Base-by-base conservation (phyloP, 139 green algal genomes). In the Volvox africanus region DNA sequence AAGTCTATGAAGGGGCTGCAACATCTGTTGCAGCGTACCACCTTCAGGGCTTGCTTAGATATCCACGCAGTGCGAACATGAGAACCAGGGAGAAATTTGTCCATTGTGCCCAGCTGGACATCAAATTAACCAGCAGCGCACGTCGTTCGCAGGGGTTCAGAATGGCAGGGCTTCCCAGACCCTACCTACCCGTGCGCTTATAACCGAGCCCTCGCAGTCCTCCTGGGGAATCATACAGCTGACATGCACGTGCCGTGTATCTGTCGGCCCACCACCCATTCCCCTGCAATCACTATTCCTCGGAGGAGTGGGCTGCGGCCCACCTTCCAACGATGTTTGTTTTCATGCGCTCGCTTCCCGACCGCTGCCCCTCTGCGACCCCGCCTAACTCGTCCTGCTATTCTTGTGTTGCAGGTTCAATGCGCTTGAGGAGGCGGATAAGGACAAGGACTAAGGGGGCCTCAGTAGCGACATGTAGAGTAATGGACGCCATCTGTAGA, bases 351-450 rank as follows among this genome's bases (percentile, higher is more conserved):
- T 69, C 9, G n/a, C 17, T 19, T n/a, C 6, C 1, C 35, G 78
- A 13, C 37, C 18, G 19, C 14, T 84, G 18, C 26, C 12, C 78
- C 50, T 37, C 2, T n/a, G 30, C 28, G 16, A 21, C 78, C 78
- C 21, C 36, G 62, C 26, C 55, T 13, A 24, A 14, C 69, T 36
- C 9, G 22, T 26, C 50, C 44, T 55, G 5, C 32, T 30, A 30
- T 21, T 21, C 61, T 32, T 62, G 13, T 26, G 37, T 32, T 37
- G 67, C 69, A 89, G 84, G 68, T 90, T 85, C 73, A 90, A 90
- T 35, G 86, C 86, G 28, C 73, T 76, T 33, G 86, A 90, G 73
- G 69, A 90, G 86, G n/a, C 80, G 18, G 62, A 90, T 24, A 81
- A 81, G 75, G 75, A 81, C 32, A 81, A 81, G 75, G 75, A 81